A percentile compares a stretch with the other conserved stretches of the same genome.
Evolutionary conservation across 73 alveolate genomes (phyloP).

Genomic region (Stentor roeselii): DNA sequence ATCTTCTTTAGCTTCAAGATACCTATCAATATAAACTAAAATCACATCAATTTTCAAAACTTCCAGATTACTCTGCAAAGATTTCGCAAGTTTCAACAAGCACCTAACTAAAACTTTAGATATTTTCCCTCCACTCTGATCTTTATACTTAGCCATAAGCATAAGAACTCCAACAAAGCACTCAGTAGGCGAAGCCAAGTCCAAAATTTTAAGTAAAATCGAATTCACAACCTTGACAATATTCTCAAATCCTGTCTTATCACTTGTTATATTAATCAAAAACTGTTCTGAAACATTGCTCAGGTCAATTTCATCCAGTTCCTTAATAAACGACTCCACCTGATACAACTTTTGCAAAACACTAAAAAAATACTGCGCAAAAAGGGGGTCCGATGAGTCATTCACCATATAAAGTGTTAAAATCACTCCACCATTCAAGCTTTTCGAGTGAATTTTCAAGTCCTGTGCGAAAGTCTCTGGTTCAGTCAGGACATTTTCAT

Average conservation of each 20-base stretch:
- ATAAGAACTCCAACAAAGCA: constrained; percentile 40
- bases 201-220: constrained; percentile 56
- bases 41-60: constrained; percentile 44
- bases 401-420: neutral
- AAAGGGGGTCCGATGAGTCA: neutral
- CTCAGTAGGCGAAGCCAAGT: constrained; percentile 48
- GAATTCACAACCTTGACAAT: constrained; percentile 49
- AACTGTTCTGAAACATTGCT: constrained; percentile 47
- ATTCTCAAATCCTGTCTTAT: constrained; percentile 53
- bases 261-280: constrained; percentile 46
- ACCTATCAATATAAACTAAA: constrained; percentile 52
- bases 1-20: constrained; percentile 37
- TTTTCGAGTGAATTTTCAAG: neutral
- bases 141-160: constrained; percentile 52
- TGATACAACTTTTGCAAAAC: constrained; percentile 52
- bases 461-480: neutral
- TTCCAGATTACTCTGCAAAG: constrained; percentile 37
- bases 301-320: constrained; percentile 37
- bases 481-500: neutral
- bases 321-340: constrained; percentile 36
- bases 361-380: constrained; percentile 53
- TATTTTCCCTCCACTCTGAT: constrained; percentile 41
- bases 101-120: constrained; percentile 57
- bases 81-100: constrained; percentile 40
- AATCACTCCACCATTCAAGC: neutral